phyloP scores from a whole-genome alignment of 2,329 filamentous ascomycete species.

The Xylaria sp. region DNA sequence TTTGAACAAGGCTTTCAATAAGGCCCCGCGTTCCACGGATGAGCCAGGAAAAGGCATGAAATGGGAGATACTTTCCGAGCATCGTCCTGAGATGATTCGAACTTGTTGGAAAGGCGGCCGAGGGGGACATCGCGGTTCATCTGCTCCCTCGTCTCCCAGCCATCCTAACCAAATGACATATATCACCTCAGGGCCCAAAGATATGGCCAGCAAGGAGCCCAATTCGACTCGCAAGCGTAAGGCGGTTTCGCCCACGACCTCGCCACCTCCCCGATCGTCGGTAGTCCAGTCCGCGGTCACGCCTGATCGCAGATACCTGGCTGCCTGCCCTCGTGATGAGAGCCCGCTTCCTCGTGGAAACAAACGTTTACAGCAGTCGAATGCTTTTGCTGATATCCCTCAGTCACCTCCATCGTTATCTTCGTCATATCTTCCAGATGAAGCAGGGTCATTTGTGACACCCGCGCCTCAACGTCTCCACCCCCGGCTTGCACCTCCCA shows the following conservation, averaged over 20 bases:
- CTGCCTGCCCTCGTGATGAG: slow-evolving; percentile 46
- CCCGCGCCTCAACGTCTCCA: slow-evolving; percentile 68
- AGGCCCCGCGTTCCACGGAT: slow-evolving; percentile 84
- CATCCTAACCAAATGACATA: slow-evolving; percentile 53
- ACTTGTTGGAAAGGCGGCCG: slow-evolving; percentile 59
- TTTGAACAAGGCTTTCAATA: slow-evolving; percentile 89
- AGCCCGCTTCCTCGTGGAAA: slow-evolving; percentile 57
- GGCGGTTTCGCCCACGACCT: slow-evolving; percentile 47
- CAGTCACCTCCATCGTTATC: slow-evolving; percentile 55
- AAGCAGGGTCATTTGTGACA: slow-evolving; percentile 59
- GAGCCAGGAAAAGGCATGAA: slow-evolving; percentile 99
- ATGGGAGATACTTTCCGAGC: slow-evolving; percentile 85
- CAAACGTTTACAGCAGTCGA: slow-evolving; percentile 39
- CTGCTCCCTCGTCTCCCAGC: slow-evolving; percentile 62
- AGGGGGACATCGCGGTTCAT: slow-evolving; percentile 61
- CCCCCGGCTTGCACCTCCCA: slow-evolving; percentile 71
- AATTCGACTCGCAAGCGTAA: slow-evolving; percentile 53
- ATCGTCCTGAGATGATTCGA: slow-evolving; percentile 81
- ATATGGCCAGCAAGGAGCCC: slow-evolving; percentile 48
- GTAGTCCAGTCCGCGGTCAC: slow-evolving; percentile 51
- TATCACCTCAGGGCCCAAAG: slow-evolving; percentile 53
- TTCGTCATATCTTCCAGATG: slow-evolving; percentile 58
- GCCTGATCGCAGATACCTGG: slow-evolving; percentile 48
- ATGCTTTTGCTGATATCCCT: slow-evolving; percentile 46
- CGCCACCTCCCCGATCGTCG: slow-evolving; percentile 50